These are phyloP conservation scores for Pyrenophora seminiperda DNA, from an alignment of 2,329 filamentous ascomycete species.

Conservation along the genomic window DNA sequence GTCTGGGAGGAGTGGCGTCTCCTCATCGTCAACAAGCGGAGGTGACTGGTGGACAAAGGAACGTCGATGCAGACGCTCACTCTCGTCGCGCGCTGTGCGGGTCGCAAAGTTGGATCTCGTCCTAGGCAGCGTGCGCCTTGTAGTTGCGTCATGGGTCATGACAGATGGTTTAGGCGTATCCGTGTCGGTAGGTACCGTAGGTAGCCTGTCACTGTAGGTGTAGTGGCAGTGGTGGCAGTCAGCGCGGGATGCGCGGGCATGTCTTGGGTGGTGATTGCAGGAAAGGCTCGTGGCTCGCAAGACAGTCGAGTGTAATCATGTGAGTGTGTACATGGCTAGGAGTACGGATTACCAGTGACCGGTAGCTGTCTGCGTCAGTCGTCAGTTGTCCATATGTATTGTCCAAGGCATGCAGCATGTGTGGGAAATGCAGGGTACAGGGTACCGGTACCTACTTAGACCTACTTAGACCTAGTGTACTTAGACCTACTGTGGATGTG, in stretches of 20 bases:
- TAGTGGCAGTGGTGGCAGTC: conserved; percentile 4
- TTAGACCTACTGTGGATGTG: too few relatives aligned
- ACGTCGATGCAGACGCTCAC: conserved; percentile 52
- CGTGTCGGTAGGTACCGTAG: too few relatives aligned
- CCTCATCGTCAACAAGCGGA: conserved; percentile 35
- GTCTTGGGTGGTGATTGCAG: not conserved
- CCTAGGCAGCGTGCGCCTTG: conserved; percentile 39
- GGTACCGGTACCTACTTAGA: too few relatives aligned
- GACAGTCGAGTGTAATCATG: too few relatives aligned
- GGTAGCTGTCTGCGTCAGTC: too few relatives aligned
- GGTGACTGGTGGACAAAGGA: conserved; percentile 37
- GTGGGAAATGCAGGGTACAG: conserved; percentile 2
- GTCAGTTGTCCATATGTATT: too few relatives aligned
- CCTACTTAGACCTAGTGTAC: too few relatives aligned
- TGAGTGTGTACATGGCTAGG: too few relatives aligned
- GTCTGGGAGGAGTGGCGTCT: conserved; percentile 37
- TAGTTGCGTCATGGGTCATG: conserved; percentile 18
- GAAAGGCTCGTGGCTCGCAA: not conserved
- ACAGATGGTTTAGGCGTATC: too few relatives aligned
- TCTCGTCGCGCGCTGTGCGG: conserved; percentile 53
- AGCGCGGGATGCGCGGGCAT: conserved; percentile 9
- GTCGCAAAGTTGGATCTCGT: conserved; percentile 53
- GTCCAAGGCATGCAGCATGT: too few relatives aligned
- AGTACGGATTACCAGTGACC: too few relatives aligned
- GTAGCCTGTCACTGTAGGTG: too few relatives aligned